Evolutionary conservation across 1,284 basidiomycete genomes (phyloP).

Genomic region (Malassezia obtusa): DNA sequence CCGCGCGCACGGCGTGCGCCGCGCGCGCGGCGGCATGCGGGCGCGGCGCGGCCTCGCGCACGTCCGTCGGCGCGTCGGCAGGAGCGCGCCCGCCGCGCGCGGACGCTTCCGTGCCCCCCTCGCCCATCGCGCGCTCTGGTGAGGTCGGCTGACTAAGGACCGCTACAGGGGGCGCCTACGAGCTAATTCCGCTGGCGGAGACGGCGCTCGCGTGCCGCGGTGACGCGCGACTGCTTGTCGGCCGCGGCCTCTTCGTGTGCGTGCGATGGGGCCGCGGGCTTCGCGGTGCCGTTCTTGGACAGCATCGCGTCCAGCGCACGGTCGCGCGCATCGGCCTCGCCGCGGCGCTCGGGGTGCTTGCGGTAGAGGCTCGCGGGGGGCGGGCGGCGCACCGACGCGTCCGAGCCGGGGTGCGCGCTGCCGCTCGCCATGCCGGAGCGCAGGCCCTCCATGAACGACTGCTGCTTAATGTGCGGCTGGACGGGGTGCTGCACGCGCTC

Average conservation of each 20-base stretch:
- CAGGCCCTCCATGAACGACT: constrained; percentile 23
- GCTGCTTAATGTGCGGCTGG: constrained; percentile 22
- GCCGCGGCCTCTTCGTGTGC: neutral
- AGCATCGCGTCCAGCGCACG: constrained; percentile 11
- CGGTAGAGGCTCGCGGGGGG: constrained; percentile 1
- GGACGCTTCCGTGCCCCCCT: too few species aligned
- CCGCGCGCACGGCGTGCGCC: too few species aligned
- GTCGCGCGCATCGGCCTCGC: neutral
- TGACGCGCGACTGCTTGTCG: constrained; percentile 14
- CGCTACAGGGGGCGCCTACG: too few species aligned
- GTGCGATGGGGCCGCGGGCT: neutral
- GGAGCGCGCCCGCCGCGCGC: too few species aligned
- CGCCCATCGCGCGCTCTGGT: neutral
- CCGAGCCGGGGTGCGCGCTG: neutral
- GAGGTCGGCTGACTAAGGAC: neutral
- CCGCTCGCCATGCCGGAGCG: constrained; percentile 4
- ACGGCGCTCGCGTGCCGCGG: constrained; percentile 15
- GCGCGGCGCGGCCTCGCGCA: too few species aligned
- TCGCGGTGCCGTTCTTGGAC: neutral
- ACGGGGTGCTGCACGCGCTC: constrained; percentile 24
- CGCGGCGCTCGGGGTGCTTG: neutral
- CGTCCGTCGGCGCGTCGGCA: too few species aligned
- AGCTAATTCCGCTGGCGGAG: constrained; percentile 10
- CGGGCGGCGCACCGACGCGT: neutral
- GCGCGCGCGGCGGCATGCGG: too few species aligned